Evolutionary conservation across 2,329 filamentous ascomycete genomes (phyloP), one percentile per base, ranked within the genome.

Genomic region (Byssothecium circinans): DNA sequence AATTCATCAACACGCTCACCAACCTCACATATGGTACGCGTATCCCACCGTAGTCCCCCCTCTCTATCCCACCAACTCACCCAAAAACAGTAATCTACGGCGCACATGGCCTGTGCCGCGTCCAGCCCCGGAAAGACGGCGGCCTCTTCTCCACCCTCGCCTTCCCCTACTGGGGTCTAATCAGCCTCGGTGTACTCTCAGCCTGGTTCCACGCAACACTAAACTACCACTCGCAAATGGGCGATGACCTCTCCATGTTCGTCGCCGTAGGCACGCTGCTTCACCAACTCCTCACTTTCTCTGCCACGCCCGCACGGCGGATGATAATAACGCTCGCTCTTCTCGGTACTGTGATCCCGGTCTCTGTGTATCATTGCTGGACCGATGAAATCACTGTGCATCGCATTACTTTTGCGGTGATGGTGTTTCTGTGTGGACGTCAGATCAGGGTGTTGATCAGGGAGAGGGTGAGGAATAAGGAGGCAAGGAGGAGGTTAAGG

Each of bases 171-270:
- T 66, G 73, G 54, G 74, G 72, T 3, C 67, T 77, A 8, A 70
- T 73, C 17, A 59, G 63, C 30, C 75, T 77, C 6, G 75, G 75
- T 15, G 45, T 77, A 14, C 64, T 74, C 3, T 73, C 68, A 1
- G 71, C 64, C 6, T 67, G 70, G 50, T 78, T 73, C 49, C 75
- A 78, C 58, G 63, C 72, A 1, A 75, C 72, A 0, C 50, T 76
- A 37, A 75, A 75, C 45, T 75, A 75, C 48, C 73, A 75, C 53
- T 73, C 72, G 38, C 74, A 77, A 55, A 75, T 76, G 74, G 70
- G 74, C 52, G 81, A 84, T 54, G 81, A 84, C 56, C 67, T 83
- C n/a, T 78, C 79, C 44, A 83, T 83, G 81, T 74, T 83, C 23
- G 65, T 79, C 11, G 73, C 82, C 4, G 75, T 74, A 18, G 78